Conservation (phyloP, 768 basidiomycete species). For the Cystofilobasidium bisporidii region DNA sequence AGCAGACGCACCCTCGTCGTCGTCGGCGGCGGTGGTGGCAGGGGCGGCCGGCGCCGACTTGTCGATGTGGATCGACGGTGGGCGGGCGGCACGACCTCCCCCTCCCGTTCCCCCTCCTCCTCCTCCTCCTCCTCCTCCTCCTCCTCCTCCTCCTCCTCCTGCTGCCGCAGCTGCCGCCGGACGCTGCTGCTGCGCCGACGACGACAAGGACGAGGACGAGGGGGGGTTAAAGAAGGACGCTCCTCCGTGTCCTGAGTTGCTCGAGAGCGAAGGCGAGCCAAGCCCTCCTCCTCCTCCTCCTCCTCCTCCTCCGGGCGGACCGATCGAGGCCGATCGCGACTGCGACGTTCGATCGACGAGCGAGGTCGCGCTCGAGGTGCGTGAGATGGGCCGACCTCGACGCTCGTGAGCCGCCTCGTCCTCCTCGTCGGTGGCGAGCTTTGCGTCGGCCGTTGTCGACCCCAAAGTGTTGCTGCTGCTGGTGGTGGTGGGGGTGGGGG, state of each 20-base stretch:
- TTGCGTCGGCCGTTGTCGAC: background rate
- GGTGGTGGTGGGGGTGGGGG: background rate
- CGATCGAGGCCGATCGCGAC: slow-evolving; percentile 1
- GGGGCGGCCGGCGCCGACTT: background rate
- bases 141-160: no score
- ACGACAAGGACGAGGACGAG: no score
- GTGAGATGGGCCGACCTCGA: slow-evolving; percentile 14
- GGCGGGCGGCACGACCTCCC: background rate
- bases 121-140: no score
- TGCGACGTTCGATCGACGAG: slow-evolving; percentile 9
- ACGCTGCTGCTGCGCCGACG: background rate
- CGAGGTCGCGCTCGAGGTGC: slow-evolving; percentile 8
- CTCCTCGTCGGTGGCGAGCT: background rate
- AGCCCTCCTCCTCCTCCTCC: no score
- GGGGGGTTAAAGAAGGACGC: background rate
- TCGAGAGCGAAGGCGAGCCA: background rate
- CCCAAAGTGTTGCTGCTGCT: background rate
- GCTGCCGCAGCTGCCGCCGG: no score
- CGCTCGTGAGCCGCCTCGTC: background rate
- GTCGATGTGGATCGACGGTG: slow-evolving; percentile 18
- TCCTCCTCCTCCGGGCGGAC: no score
- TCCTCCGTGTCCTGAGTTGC: slow-evolving; percentile 4
- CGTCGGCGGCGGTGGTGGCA: background rate
- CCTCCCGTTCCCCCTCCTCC: background rate
- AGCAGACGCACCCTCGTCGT: background rate